phyloP scores from a whole-genome alignment of 208 protist species.

The Leishmania tropica region DNA sequence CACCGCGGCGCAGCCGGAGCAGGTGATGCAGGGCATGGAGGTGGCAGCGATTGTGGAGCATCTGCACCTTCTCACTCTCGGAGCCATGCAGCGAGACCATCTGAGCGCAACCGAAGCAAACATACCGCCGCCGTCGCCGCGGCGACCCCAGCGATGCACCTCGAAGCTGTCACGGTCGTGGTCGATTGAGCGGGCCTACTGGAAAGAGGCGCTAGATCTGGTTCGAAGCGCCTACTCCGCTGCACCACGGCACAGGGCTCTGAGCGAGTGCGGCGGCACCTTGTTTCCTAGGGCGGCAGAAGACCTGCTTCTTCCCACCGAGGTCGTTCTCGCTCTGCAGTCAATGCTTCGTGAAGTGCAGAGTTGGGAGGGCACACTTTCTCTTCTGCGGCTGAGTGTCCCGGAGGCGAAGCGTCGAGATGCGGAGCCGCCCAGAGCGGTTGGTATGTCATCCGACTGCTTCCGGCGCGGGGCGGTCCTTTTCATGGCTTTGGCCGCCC shows the following conservation, averaged over 20 bases:
- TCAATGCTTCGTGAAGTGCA: conserved; percentile 29
- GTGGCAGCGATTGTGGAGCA: conserved; percentile 34
- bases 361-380: conserved; percentile 27
- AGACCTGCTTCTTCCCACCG: not conserved
- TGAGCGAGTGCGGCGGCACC: not conserved
- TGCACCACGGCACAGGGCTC: not conserved
- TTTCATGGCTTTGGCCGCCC: conserved; percentile 41
- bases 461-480: conserved; percentile 31
- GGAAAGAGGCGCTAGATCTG: conserved; percentile 29
- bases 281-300: not conserved
- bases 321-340: conserved; percentile 6
- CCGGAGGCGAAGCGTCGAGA: not conserved
- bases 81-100: conserved; percentile 26
- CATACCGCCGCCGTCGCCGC: not conserved
- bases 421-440: not conserved
- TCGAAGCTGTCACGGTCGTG: not conserved
- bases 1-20: conserved; percentile 4
- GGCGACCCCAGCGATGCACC: not conserved
- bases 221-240: conserved; percentile 14
- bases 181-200: conserved; percentile 13
- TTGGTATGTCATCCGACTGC: not conserved
- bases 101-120: not conserved
- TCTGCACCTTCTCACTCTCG: conserved; percentile 27
- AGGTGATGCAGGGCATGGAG: conserved; percentile 17
- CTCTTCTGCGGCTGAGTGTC: conserved; percentile 8